Percentiles rank a stretch among this genome's conserved stretches.
phyloP scores from a whole-genome alignment of 1,284 basidiomycete species.

The Cystobasidium pallidum region DNA sequence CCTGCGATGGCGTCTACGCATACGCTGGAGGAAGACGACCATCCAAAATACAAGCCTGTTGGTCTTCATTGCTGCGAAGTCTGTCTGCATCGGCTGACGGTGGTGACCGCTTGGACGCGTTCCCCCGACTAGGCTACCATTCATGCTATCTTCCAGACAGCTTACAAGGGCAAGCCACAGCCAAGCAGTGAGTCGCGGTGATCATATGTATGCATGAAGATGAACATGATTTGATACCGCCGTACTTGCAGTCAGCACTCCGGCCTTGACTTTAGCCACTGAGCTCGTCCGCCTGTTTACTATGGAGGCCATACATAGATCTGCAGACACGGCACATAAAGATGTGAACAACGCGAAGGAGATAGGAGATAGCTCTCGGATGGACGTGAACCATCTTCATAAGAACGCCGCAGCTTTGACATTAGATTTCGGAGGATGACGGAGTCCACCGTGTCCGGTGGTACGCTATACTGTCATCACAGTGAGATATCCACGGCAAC shows the following conservation, averaged over 20 bases:
- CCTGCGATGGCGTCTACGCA: slow-evolving; percentile 14
- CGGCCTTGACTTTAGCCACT: slow-evolving; percentile 25
- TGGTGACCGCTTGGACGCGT: not conserved
- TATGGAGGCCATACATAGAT: slow-evolving; percentile 36
- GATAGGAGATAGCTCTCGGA: slow-evolving; percentile 16
- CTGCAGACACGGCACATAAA: slow-evolving; percentile 32
- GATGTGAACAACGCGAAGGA: slow-evolving; percentile 1
- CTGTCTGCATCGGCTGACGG: not conserved
- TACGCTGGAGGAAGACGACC: slow-evolving; percentile 5
- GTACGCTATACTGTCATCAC: not conserved
- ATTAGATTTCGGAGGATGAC: slow-evolving; percentile 37
- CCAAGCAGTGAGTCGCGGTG: slow-evolving; percentile 18
- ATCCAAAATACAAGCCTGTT: slow-evolving; percentile 34
- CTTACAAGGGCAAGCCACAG: slow-evolving; percentile 30
- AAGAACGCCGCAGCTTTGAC: slow-evolving; percentile 34
- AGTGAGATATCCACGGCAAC: not conserved
- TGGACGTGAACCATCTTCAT: slow-evolving; percentile 39
- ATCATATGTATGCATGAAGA: too few relatives aligned
- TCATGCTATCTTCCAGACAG: slow-evolving; percentile 34
- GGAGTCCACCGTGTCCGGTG: not conserved
- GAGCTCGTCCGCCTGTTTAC: slow-evolving; percentile 38
- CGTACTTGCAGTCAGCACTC: slow-evolving; percentile 21
- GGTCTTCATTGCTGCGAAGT: not conserved
- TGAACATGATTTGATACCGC: too few relatives aligned
- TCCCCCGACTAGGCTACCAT: slow-evolving; percentile 20